Evolutionary conservation across 768 basidiomycete genomes (phyloP), one percentile per base, ranked within the genome.

Genomic region (Scleroderma citrinum): DNA sequence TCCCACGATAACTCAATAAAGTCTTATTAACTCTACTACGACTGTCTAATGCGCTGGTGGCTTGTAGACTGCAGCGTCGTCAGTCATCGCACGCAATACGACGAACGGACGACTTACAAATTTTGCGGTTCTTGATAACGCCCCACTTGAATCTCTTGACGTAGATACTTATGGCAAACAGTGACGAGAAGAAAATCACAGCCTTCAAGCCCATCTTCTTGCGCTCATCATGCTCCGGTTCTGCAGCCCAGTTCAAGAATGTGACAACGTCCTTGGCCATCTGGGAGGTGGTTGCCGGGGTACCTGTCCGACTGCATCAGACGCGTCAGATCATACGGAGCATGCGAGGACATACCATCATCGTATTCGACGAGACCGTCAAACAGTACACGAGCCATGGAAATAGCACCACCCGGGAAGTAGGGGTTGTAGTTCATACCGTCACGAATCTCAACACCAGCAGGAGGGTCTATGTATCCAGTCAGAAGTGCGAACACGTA

Each of bases 391-490:
- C 95, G 91, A 45, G 92, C 93, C 96, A 99, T 99, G 64, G 91
- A 88, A 52, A 98, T 97, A 56, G 93, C 93, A 62, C 94, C 95
- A 47, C 96, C 93, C 36, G 95, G 95, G 87, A 99, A 99, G 76
- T 86, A 98, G 17, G 93, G 92, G 73, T 92, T 92, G 79, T 96
- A 98, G 80, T 94, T 96, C 91, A 97, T 88, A 57, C 92, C 95
- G 46, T 97, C 95, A 68, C 90, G 91, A 56, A 95, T 77, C 65
- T 92, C 89, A 53, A 95, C 87, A 51, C 92, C 92, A 51, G 95
- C 92, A 37, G 96, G 96, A 45, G 96, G 87, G 60, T 98, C 96
- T 37, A 92, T 76, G 72, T 98, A 98, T 50, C 96, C 96, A 29
- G 96, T 99, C 57, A 99, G 78, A 49, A 99, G 85, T 48, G 95